Evolutionary conservation across 2,329 filamentous ascomycete genomes (phyloP).

Genomic region (Lachnellula arida): DNA sequence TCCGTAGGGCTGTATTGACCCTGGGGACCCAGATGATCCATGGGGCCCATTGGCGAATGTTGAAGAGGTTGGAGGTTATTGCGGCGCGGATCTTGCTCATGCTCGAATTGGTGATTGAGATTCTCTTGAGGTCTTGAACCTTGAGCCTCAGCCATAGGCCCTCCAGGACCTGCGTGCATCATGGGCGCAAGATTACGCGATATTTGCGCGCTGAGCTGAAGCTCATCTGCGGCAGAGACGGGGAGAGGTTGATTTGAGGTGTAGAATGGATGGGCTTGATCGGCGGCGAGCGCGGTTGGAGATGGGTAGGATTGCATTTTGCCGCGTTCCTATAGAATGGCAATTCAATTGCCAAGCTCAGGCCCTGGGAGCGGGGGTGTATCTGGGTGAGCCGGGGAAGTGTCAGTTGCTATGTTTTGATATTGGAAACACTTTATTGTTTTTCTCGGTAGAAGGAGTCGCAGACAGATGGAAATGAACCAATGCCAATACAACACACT

Average conservation of each 20-base stretch:
- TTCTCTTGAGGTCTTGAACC: conserved; percentile 34
- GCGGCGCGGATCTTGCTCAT: conserved; percentile 26
- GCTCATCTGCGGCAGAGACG: conserved; percentile 37
- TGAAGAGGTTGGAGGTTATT: conserved; percentile 18
- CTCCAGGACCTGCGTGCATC: conserved; percentile 35
- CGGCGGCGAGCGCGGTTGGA: conserved; percentile 26
- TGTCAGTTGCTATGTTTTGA: conserved; percentile 18
- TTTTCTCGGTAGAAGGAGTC: conserved; percentile 8
- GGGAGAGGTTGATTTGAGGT: conserved; percentile 23
- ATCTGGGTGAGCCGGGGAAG: conserved; percentile 12
- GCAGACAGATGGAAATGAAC: not conserved
- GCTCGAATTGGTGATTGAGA: conserved; percentile 33
- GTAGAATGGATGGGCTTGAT: conserved; percentile 29
- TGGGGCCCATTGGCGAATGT: conserved; percentile 25
- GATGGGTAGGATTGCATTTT: conserved; percentile 31
- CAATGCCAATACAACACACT: not conserved
- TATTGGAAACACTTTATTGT: conserved; percentile 15
- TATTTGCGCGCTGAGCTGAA: conserved; percentile 42
- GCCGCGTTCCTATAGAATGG: conserved; percentile 22
- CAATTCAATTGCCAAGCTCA: conserved; percentile 15
- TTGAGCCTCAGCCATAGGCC: conserved; percentile 34
- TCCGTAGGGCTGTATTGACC: conserved; percentile 40
- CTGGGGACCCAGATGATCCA: conserved; percentile 29
- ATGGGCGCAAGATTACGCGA: conserved; percentile 42
- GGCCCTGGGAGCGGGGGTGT: conserved; percentile 4